Percentiles rank a stretch among this genome's conserved stretches.
phyloP scores from a whole-genome alignment of 805 yeast genomes.

The Helenozyma baotianmanensis region DNA sequence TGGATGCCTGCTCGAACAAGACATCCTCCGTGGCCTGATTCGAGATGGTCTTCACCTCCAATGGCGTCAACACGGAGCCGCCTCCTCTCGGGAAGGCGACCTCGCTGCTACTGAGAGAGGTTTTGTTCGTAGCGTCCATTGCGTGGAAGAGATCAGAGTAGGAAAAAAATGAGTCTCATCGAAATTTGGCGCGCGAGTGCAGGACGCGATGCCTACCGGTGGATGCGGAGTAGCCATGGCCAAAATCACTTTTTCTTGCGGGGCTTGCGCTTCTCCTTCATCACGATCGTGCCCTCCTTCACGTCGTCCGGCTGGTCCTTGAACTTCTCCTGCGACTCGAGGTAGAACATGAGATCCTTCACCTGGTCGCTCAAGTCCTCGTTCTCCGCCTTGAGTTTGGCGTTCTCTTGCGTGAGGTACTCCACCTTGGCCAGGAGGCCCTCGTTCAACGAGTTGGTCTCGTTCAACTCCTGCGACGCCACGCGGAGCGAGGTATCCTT shows the following conservation, averaged over 20 bases:
- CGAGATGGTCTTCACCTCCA: constrained; percentile 88
- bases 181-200: constrained; percentile 2
- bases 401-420: constrained; percentile 22
- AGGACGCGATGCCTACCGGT: too few relatives aligned
- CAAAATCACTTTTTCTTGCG: constrained; percentile 6
- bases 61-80: constrained; percentile 73
- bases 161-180: constrained; percentile 3
- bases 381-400: constrained; percentile 34
- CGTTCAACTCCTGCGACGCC: constrained; percentile 29
- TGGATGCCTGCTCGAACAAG: constrained; percentile 54
- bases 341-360: constrained; percentile 73
- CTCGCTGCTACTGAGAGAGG: constrained; percentile 41
- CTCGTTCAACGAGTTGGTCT: constrained; percentile 31
- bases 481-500: constrained; percentile 26
- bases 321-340: constrained; percentile 70
- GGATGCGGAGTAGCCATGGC: too few relatives aligned
- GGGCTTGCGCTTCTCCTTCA: constrained; percentile 22
- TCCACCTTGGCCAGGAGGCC: constrained; percentile 38
- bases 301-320: constrained; percentile 69
- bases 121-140: constrained; percentile 19
- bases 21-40: constrained; percentile 91
- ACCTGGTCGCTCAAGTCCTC: constrained; percentile 58
- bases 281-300: constrained; percentile 61
- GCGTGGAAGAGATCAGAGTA: constrained; percentile 1
- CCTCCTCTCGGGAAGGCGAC: constrained; percentile 95